A percentile compares a stretch with the other conserved stretches of the same genome.
phyloP scores from a whole-genome alignment of 2,329 filamentous ascomycete genomes.

The Arthrinium phaeospermum region DNA sequence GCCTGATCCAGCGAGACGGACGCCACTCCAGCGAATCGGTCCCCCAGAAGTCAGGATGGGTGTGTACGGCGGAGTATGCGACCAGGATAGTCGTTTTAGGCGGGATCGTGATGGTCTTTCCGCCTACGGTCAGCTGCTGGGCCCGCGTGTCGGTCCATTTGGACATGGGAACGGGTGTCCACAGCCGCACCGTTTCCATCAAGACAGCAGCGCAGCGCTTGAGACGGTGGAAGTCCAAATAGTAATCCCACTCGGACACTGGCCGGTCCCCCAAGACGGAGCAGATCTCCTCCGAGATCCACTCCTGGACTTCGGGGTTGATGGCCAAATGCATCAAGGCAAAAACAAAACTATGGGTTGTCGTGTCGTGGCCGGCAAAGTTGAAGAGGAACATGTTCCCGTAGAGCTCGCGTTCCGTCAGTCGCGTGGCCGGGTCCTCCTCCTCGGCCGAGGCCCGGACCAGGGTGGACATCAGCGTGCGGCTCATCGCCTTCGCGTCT shows the following conservation, averaged over 20 bases:
- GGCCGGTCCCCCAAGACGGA: conserved; percentile 15
- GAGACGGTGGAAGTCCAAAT: neutral
- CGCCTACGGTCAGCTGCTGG: conserved; percentile 28
- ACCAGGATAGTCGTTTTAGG: conserved; percentile 31
- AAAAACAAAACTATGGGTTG: conserved; percentile 51
- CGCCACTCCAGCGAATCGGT: conserved; percentile 32
- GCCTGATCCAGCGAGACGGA: conserved; percentile 34
- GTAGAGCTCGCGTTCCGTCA: conserved; percentile 50
- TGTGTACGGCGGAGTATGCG: conserved; percentile 32
- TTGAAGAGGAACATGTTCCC: conserved; percentile 56
- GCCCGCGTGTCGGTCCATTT: conserved; percentile 34
- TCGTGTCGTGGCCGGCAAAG: conserved; percentile 58
- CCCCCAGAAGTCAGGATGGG: conserved; percentile 36
- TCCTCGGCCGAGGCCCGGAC: conserved; percentile 34
- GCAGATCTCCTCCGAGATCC: conserved; percentile 48
- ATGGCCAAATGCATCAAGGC: conserved; percentile 50
- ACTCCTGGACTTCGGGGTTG: conserved; percentile 50
- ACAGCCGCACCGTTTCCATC: neutral
- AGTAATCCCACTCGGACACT: neutral
- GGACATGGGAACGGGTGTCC: too few species aligned
- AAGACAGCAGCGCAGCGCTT: neutral
- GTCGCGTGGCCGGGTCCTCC: conserved; percentile 28
- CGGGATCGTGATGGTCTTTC: conserved; percentile 28
- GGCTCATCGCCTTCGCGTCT: conserved; percentile 23
- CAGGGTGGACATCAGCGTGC: conserved; percentile 27